Percentiles rank a stretch among this genome's conserved stretches.
phyloP scores from a whole-genome alignment of 75 land plant species.

The Azolla pinnata region DNA sequence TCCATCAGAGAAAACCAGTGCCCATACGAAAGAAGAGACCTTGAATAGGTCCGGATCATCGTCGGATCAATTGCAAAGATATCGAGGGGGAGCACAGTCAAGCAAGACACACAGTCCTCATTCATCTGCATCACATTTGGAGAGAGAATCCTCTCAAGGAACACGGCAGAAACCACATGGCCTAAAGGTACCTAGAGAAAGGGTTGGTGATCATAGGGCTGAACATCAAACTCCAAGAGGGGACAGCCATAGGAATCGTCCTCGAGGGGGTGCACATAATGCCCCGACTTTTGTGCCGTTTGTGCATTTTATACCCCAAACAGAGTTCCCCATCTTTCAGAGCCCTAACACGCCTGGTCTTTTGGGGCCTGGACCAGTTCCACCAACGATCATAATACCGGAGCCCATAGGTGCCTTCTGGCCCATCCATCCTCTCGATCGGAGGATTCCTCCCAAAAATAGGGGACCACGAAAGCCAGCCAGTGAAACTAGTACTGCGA shows the following conservation, averaged over 20 bases:
- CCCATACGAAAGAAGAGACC: too few relatives aligned
- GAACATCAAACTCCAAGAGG: not conserved
- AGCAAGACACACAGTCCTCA: not conserved
- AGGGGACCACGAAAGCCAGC: not conserved
- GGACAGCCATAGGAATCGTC: not conserved
- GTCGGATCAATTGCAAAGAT: too few relatives aligned
- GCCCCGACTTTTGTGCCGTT: not conserved
- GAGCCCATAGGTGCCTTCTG: not conserved
- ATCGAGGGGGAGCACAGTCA: too few relatives aligned
- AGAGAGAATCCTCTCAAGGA: not conserved
- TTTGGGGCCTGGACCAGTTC: not conserved
- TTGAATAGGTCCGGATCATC: too few relatives aligned
- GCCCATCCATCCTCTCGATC: conserved; percentile 1
- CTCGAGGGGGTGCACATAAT: not conserved
- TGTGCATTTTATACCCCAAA: not conserved
- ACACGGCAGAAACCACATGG: not conserved
- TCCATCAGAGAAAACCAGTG: too few relatives aligned
- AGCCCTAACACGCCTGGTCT: conserved; percentile 1
- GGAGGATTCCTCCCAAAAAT: not conserved
- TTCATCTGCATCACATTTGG: not conserved
- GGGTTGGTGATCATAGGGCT: not conserved
- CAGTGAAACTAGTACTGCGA: not conserved
- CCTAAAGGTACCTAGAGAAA: not conserved
- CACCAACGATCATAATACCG: not conserved
- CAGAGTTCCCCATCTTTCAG: conserved; percentile 4